These are phyloP conservation scores for Tuber borchii DNA, from an alignment of 495 filamentous ascomycete species.

Conservation along the genomic window DNA sequence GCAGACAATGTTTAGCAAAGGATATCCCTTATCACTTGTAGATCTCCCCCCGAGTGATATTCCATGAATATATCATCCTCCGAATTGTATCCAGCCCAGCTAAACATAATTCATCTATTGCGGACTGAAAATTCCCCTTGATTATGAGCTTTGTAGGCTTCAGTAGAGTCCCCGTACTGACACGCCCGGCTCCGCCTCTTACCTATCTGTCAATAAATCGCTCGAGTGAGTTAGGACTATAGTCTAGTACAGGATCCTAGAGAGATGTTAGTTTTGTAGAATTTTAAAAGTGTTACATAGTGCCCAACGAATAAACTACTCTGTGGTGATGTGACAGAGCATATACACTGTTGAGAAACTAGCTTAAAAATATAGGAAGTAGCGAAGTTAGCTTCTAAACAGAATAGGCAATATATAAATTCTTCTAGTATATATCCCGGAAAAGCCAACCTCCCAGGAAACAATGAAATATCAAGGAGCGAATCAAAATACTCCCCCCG, in stretches of 20 bases:
- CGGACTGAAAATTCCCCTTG: not conserved
- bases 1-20: not conserved
- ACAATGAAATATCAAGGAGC: not conserved
- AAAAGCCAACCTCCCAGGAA: not conserved
- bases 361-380: not conserved
- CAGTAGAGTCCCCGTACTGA: not conserved
- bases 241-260: rapidly evolving
- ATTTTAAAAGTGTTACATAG: not conserved
- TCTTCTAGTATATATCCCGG: not conserved
- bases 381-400: not conserved
- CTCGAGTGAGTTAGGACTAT: not conserved
- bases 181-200: too few species aligned
- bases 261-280: not conserved
- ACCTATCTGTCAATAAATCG: not conserved
- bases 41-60: not conserved
- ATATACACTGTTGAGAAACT: not conserved
- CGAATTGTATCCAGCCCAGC: not conserved
- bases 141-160: too few species aligned
- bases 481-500: not conserved
- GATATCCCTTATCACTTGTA: not conserved
- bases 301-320: not conserved
- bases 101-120: not conserved
- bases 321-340: not conserved
- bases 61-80: not conserved
- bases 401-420: not conserved